phyloP scores from a whole-genome alignment of 2,329 filamentous ascomycete species.

The Venturia aucupariae region DNA sequence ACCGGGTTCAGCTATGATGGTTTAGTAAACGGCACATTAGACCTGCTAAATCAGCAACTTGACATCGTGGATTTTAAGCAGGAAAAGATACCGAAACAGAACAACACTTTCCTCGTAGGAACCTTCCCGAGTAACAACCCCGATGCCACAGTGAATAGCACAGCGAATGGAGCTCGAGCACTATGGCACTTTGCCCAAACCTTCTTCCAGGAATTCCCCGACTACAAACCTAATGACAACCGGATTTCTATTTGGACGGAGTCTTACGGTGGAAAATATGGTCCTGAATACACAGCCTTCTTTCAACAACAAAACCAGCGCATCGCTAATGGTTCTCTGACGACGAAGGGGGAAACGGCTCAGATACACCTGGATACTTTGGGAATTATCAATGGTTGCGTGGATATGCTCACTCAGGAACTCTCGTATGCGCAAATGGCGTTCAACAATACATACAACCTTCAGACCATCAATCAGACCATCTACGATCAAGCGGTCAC shows the following conservation, averaged over 20 bases:
- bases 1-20: slow-evolving; percentile 46
- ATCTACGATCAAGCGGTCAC: slow-evolving; percentile 38
- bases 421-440: slow-evolving; percentile 42
- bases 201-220: slow-evolving; percentile 43
- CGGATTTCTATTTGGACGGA: slow-evolving; percentile 27
- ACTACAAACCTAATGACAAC: slow-evolving; percentile 19
- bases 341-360: slow-evolving; percentile 26
- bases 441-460: slow-evolving; percentile 51
- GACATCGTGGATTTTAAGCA: neutral
- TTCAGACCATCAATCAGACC: slow-evolving; percentile 41
- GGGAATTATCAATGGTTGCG: slow-evolving; percentile 48
- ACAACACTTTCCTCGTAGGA: slow-evolving; percentile 44
- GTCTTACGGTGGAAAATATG: slow-evolving; percentile 50
- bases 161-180: slow-evolving; percentile 43
- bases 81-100: slow-evolving; percentile 34
- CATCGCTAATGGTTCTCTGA: slow-evolving; percentile 35
- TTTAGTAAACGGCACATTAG: slow-evolving; percentile 28
- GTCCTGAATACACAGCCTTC: slow-evolving; percentile 46
- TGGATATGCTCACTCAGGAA: slow-evolving; percentile 42
- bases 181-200: slow-evolving; percentile 52
- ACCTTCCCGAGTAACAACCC: slow-evolving; percentile 40
- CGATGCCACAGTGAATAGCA: slow-evolving; percentile 40
- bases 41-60: neutral
- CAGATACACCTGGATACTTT: slow-evolving; percentile 40
- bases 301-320: slow-evolving; percentile 48